Base-by-base conservation (phyloP, 2,329 filamentous ascomycete species). In the Pseudopyrenochaeta lycopersici region DNA sequence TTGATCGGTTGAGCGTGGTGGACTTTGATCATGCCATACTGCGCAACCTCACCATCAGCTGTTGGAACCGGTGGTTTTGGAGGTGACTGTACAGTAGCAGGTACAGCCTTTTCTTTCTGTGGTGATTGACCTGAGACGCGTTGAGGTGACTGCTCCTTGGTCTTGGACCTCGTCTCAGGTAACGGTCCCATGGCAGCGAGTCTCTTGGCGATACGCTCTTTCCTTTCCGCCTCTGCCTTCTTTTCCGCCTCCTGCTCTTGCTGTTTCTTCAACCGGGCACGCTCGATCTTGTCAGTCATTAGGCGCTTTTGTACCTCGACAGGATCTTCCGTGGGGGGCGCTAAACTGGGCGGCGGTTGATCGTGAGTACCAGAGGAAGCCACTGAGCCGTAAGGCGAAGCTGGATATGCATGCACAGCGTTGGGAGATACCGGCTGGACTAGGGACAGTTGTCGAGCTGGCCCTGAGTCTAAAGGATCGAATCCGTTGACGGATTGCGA, bases 171-270 rank as follows among this genome's bases (percentile, higher is more conserved):
- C 2, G 60, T 30, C 30, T 69, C 66, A 10, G 67, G 56, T 2
- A 84, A 80, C 14, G 88, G 86, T 0, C 88, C 89, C 69, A 93
- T 77, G 7, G 86, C 85, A 63, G 89, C 89, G 41, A 93, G 77
- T 73, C 91, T 92, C 69, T 88, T 83, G 42, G 87, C 84, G 56
- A 93, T 87, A 20, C 90, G 85, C 68, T 91, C 89, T 64, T 85
- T 84, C 54, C 82, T 85, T 15, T 85, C 90, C n/a, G 86, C 88
- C 67, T 91, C 89, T 66, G 90, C 88, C n/a, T 81, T 84, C 17
- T 84, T 87, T 71, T 92, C 84, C 52, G 90, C 88, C 54, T 75
- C 72, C 44, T 61, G 50, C 36, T 73, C 66, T 48, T 72, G 69
- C 52, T 89, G 88, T 67, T 88, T 87, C 17, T 89, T 89, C 46